Evolutionary conservation across 352 stramenopile genomes (phyloP), one percentile per base, ranked within the genome.

Genomic region (Blastocystis sp.): DNA sequence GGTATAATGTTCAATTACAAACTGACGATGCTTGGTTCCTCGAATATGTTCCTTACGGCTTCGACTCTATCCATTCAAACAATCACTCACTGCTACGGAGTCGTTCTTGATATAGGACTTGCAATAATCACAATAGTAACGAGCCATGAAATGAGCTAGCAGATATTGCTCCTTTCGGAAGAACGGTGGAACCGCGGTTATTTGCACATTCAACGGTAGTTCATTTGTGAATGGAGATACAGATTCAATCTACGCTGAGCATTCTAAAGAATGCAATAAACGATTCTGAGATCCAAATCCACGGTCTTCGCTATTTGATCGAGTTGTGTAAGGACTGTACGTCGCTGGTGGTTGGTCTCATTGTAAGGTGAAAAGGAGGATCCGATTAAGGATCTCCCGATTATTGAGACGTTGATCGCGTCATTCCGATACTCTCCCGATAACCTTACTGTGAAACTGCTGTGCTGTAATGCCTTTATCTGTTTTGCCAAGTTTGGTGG

Each of bases 91-190:
- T 0, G n/a, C 2, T 46, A 81, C 69, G 24, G 57, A 76, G 38
- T 85, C 53, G 32, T 85, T 72, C 40, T 72, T 85, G 32, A 85
- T 72, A 85, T 85, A 85, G 27, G 75, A 59, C 27, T 76, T 76
- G 49, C 75, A 85, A 32, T 85, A 85, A 85, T 85, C 75, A 75
- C 75, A 85, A 61, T 85, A 85, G 42, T 76, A 85, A 27, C 75
- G 42, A 42, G 75, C 21, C 75, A 85, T 85, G 21, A 38, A 59
- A 36, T 42, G 24, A 78, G 56, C 29, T 14, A 40, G 4, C 42
- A 48, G 8, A 61, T 42, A 42, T 18, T n/a, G 21, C 48, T 21
- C 34, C 11, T 36, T 56, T 54, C 34, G 65, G 48, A 36, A 34
- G 65, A 24, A 36, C 36, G 27, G 32, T 59, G 29, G 8, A 78